These are phyloP conservation scores for Hysterium pulicare DNA, from an alignment of 2,329 filamentous ascomycete species.

Conservation along the genomic window DNA sequence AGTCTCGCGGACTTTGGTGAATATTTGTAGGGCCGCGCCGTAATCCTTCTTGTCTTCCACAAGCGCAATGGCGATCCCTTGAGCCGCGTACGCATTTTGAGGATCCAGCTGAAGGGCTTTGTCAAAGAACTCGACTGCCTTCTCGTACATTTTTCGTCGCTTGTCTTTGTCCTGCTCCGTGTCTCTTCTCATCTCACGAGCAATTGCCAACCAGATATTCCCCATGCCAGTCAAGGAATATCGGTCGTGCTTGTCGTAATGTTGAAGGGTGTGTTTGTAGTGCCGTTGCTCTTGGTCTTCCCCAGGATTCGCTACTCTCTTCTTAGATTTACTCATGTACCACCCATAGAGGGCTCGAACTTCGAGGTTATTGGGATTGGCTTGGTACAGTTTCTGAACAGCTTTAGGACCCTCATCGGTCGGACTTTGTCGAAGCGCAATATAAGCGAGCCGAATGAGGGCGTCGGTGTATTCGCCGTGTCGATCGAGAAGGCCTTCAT, in stretches of 20 bases:
- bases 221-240: constrained; percentile 97
- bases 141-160: constrained; percentile 78
- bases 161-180: constrained; percentile 89
- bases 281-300: constrained; percentile 92
- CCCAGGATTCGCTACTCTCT: constrained; percentile 72
- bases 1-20: constrained; percentile 86
- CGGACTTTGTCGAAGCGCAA: constrained; percentile 75
- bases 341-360: constrained; percentile 91
- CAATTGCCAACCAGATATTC: constrained; percentile 83
- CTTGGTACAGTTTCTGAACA: constrained; percentile 80
- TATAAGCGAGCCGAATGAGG: constrained; percentile 82
- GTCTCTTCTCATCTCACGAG: constrained; percentile 90
- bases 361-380: constrained; percentile 80
- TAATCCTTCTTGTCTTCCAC: constrained; percentile 93
- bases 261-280: constrained; percentile 92
- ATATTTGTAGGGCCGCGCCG: constrained; percentile 76
- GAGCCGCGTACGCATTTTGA: constrained; percentile 92
- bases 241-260: constrained; percentile 95
- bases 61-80: constrained; percentile 90
- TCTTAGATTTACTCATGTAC: constrained; percentile 89
- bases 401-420: constrained; percentile 83
- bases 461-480: constrained; percentile 94
- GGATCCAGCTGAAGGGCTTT: constrained; percentile 94
- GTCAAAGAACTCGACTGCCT: constrained; percentile 97
- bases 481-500: constrained; percentile 77